A percentile compares a stretch with the other conserved stretches of the same genome.
These are phyloP conservation scores for Russula earlei DNA, from an alignment of 768 basidiomycete species.

Conservation along the genomic window DNA sequence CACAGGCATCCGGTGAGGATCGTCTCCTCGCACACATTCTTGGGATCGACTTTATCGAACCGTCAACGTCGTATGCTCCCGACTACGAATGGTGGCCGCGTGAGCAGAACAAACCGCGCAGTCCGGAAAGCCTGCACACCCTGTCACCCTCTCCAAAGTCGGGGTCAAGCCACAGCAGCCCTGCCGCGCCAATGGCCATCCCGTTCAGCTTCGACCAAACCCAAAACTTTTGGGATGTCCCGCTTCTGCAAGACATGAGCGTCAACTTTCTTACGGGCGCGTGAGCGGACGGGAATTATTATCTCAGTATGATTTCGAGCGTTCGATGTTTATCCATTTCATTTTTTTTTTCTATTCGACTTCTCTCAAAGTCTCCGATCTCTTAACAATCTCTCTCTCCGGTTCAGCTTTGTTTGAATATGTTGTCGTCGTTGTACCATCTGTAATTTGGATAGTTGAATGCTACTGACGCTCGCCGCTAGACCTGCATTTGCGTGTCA, in stretches of 20 bases:
- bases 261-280: background rate
- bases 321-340: background rate
- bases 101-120: conserved; percentile 3
- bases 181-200: conserved; percentile 16
- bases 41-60: conserved; percentile 14
- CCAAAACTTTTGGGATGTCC: conserved; percentile 15
- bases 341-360: background rate
- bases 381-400: background rate
- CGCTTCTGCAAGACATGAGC: conserved; percentile 4
- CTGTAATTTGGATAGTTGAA: background rate
- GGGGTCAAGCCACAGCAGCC: conserved; percentile 16
- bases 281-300: background rate
- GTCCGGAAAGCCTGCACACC: conserved; percentile 5
- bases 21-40: conserved; percentile 20
- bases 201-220: conserved; percentile 20
- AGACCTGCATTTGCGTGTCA: too few species aligned
- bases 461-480: too few species aligned
- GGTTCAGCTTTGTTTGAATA: background rate
- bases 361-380: background rate
- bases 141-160: conserved; percentile 16
- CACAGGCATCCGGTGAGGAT: conserved; percentile 2
- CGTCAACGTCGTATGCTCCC: conserved; percentile 12
- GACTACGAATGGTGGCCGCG: conserved; percentile 19
- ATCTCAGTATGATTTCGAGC: background rate
- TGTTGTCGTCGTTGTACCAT: background rate